phyloP scores from a whole-genome alignment of 805 yeast species.

The Pichia gijzeniarum region DNA sequence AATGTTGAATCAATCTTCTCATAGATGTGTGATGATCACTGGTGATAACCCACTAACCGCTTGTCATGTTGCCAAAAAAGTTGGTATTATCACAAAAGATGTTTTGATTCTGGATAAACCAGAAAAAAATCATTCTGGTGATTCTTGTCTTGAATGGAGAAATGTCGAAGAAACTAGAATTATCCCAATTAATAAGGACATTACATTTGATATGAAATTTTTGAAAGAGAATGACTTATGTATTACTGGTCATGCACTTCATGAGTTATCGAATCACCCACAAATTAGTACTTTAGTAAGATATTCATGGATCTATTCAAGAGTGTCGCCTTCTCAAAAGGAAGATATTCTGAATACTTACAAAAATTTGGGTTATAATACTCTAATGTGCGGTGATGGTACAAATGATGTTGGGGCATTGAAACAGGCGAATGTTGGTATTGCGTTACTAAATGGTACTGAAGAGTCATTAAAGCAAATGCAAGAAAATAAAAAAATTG shows the following conservation, averaged over 20 bases:
- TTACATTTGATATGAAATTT: conserved; percentile 47
- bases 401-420: conserved; percentile 99
- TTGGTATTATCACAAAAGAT: conserved; percentile 76
- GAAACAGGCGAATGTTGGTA: conserved; percentile 97
- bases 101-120: conserved; percentile 83
- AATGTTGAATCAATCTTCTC: conserved; percentile 92
- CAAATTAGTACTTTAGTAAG: conserved; percentile 70
- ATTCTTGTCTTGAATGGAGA: conserved; percentile 71
- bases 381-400: conserved; percentile 99
- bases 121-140: conserved; percentile 47
- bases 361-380: conserved; percentile 84
- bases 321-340: conserved; percentile 95
- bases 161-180: conserved; percentile 69
- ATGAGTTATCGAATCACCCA: conserved; percentile 54
- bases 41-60: conserved; percentile 99
- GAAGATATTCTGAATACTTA: conserved; percentile 80
- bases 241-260: conserved; percentile 86
- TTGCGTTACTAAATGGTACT: conserved; percentile 96
- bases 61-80: conserved; percentile 94
- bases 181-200: conserved; percentile 58
- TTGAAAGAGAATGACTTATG: conserved; percentile 77
- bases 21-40: conserved; percentile 95
- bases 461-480: conserved; percentile 88
- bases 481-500: conserved; percentile 70
- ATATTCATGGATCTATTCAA: conserved; percentile 94